Base-by-base conservation (phyloP, 805 yeast genomes). In the Helenozyma rhizophorensis region DNA sequence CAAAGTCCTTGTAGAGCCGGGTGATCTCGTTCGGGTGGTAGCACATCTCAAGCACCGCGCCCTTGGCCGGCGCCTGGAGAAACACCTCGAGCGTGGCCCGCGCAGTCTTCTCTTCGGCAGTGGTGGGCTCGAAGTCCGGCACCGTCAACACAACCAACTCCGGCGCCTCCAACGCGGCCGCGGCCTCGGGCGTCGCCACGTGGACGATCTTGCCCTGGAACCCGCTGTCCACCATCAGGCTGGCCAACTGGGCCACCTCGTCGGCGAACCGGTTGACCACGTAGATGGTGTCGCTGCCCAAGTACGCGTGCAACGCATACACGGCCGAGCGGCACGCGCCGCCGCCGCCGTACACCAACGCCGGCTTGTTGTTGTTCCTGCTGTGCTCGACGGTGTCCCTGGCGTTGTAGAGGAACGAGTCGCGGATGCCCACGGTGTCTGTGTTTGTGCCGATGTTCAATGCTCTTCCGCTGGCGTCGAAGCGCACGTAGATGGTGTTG, bases 271-370 rank as follows among this genome's bases (percentile, higher is more conserved):
- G 40, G 35, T 58, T 58, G 11, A 58, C 50, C 21, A 58, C 49
- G 34, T 58, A 58, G 11, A 58, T 43, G 15, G 36, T 40, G 22
- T 48, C 21, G 32, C 64, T 56, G 7, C 47, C 50, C 36, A 57
- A 43, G 27, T 42, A 53, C 27, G 47, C 33, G 23, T 50, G 36
- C 28, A 58, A 47, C 3, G 62, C 57, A 28, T 48, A 57, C 6
- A 58, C 54, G 2, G 62, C 62, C 7, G 60, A 53, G 19, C 62
- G 43, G 25, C 58, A 53, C 10, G 64, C 62, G 9, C 64, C 64
- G 9, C 64, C 64, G 6, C 62, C 62, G 5, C 64, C 62, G 32
- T 56, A 58, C 1, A 58, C 61, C 37, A 58, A 39, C 7, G 62
- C 62, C 1, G 58, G 52, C n/a, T 29, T 37, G 5, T 38, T 38